Percentiles rank a stretch among this genome's conserved stretches.
phyloP scores from a whole-genome alignment of 2,329 filamentous ascomycete species.

The Trichoderma sp. region DNA sequence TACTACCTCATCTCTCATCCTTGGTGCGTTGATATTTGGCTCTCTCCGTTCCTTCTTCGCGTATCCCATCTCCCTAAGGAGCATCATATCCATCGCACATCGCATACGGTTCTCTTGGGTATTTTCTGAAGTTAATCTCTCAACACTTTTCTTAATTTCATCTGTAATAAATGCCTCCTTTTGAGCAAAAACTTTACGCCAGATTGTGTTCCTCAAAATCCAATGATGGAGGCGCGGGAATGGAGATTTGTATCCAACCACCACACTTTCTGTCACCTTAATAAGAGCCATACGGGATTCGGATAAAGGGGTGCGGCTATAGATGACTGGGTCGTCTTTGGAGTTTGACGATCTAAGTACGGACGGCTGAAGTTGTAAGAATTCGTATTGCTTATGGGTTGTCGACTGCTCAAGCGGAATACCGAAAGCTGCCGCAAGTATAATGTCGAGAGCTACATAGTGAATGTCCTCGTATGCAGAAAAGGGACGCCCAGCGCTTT shows the following conservation, averaged over 20 bases:
- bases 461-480: background rate
- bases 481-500: background rate
- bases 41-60: background rate
- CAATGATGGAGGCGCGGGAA: slow-evolving; percentile 5
- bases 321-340: background rate
- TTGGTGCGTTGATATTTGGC: background rate
- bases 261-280: background rate
- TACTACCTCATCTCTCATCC: slow-evolving; percentile 1
- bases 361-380: background rate
- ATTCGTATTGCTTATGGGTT: background rate
- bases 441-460: background rate
- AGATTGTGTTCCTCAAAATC: background rate
- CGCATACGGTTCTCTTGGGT: background rate
- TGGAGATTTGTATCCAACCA: background rate
- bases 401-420: background rate
- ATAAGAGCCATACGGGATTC: background rate
- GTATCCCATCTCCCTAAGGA: background rate
- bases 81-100: slow-evolving; percentile 7
- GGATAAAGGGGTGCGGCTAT: background rate
- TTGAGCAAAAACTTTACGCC: background rate
- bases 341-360: background rate
- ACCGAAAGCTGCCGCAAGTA: background rate
- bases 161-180: background rate
- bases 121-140: background rate
- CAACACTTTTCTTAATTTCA: background rate